Evolutionary conservation across 257 asterid genomes (phyloP).

Genomic region (Solanum piurae): DNA sequence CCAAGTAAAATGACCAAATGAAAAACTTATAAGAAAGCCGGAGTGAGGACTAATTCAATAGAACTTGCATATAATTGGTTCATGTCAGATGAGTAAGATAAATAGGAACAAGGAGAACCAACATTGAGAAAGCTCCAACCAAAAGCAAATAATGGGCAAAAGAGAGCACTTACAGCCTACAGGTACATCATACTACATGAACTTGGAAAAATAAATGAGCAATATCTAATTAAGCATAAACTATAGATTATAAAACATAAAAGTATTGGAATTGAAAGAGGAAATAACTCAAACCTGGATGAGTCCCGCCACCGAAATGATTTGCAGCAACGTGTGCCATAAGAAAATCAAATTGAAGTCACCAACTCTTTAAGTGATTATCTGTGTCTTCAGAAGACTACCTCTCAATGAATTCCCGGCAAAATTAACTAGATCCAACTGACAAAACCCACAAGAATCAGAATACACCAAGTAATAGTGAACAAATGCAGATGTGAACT

Average conservation of each 20-base stretch:
- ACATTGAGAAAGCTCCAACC: neutral
- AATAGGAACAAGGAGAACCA: neutral
- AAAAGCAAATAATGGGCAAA: neutral
- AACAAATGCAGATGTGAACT: neutral
- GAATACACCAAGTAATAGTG: constrained; percentile 1
- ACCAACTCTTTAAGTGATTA: constrained; percentile 1
- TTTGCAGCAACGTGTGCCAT: constrained; percentile 53
- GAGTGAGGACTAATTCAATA: neutral
- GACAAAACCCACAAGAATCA: constrained; percentile 6
- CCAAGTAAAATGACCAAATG: neutral
- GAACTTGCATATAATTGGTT: neutral
- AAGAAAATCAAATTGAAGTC: constrained; percentile 20
- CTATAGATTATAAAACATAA: neutral
- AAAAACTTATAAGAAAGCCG: neutral
- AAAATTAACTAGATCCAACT: constrained; percentile 5
- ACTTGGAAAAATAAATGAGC: neutral
- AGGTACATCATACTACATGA: neutral
- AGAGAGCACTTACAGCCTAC: neutral
- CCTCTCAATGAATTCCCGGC: neutral
- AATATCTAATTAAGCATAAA: neutral
- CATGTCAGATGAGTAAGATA: neutral
- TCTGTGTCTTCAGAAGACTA: constrained; percentile 8
- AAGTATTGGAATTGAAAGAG: neutral
- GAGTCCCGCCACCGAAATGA: constrained; percentile 45
- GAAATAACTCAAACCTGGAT: constrained; percentile 39